These are phyloP conservation scores for Sanghuangporus baumii DNA, from an alignment of 1,284 basidiomycete species.

Conservation along the genomic window DNA sequence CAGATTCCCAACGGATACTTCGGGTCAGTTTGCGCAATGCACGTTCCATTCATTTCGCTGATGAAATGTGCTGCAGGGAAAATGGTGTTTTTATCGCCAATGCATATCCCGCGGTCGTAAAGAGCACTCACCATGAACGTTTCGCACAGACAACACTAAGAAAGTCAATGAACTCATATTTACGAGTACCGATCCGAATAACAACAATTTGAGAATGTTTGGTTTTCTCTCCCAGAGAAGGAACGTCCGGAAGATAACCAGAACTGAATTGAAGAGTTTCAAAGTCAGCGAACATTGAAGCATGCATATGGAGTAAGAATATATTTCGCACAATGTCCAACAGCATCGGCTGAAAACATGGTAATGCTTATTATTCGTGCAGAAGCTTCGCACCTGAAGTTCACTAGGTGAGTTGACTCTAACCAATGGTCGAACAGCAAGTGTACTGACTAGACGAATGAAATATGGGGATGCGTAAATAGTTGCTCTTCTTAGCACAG, in stretches of 20 bases:
- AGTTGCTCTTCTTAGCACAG: too few species aligned
- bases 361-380: not conserved
- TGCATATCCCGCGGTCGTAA: not conserved
- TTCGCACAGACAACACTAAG: not conserved
- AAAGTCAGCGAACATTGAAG: not conserved
- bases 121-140: not conserved
- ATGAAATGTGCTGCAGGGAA: not conserved
- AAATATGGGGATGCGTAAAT: too few species aligned
- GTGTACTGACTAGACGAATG: not conserved
- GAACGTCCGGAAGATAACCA: not conserved
- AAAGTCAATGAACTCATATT: not conserved
- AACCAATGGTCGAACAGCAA: too few species aligned
- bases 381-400: not conserved
- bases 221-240: not conserved
- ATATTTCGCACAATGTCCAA: not conserved
- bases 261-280: not conserved
- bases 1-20: not conserved
- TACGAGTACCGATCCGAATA: not conserved
- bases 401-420: not conserved
- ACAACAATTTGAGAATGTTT: not conserved
- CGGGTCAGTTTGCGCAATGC: not conserved
- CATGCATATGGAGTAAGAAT: not conserved
- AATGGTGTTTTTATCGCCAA: not conserved
- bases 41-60: not conserved
- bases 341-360: not conserved